phyloP scores from a whole-genome alignment of 2,329 filamentous ascomycete genomes.

The Neospermospora avenae region DNA sequence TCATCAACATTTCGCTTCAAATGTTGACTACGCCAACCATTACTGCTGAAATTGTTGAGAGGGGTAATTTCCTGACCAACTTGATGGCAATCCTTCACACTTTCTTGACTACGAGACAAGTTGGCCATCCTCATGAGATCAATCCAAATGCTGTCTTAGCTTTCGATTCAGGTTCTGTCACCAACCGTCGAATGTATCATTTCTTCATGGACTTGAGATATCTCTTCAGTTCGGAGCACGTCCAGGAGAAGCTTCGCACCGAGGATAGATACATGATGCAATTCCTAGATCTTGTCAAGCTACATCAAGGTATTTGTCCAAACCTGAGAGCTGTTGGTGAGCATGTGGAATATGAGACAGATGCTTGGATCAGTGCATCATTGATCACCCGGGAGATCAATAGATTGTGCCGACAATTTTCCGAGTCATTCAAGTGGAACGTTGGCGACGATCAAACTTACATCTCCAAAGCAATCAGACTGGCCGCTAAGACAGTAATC shows the following conservation, averaged over 20 bases:
- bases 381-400: conserved; percentile 95
- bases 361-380: conserved; percentile 96
- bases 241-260: conserved; percentile 77
- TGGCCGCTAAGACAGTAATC: conserved; percentile 79
- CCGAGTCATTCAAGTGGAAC: conserved; percentile 76
- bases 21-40: conserved; percentile 97
- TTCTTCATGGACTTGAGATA: conserved; percentile 96
- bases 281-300: conserved; percentile 90
- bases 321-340: conserved; percentile 90
- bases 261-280: conserved; percentile 89
- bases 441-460: conserved; percentile 61
- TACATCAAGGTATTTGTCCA: conserved; percentile 95
- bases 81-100: conserved; percentile 96
- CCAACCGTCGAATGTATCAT: conserved; percentile 93
- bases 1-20: conserved; percentile 95
- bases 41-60: conserved; percentile 89
- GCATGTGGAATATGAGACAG: conserved; percentile 96
- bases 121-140: conserved; percentile 88
- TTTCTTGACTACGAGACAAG: conserved; percentile 92
- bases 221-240: conserved; percentile 81
- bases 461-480: conserved; percentile 68
- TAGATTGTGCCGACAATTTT: conserved; percentile 81
- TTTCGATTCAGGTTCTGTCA: conserved; percentile 91
- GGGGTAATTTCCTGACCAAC: conserved; percentile 93
- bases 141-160: conserved; percentile 81